Conservation (phyloP, 208 protist genomes). For the Acanthamoeba lenticulata region DNA sequence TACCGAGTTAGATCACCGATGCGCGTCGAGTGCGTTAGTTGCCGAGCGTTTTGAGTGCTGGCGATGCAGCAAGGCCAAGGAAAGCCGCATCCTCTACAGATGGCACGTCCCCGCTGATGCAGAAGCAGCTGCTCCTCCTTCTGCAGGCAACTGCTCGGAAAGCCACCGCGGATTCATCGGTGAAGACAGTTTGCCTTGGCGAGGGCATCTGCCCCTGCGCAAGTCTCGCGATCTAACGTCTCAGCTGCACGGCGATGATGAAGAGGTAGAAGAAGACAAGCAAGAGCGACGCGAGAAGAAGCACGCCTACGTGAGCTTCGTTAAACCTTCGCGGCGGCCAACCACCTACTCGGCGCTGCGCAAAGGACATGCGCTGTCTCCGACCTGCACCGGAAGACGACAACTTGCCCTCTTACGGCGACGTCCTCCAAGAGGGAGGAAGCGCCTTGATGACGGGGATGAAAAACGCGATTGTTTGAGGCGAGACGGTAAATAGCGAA, state of each 20-base stretch:
- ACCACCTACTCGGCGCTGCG: too few relatives aligned
- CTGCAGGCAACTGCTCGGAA: background rate
- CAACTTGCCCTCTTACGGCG: too few relatives aligned
- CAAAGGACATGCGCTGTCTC: too few relatives aligned
- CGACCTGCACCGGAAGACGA: too few relatives aligned
- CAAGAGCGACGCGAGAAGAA: slow-evolving; percentile 20
- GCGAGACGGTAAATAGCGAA: too few relatives aligned
- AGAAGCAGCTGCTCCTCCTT: background rate
- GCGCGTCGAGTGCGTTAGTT: background rate
- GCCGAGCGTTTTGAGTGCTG: slow-evolving; percentile 9
- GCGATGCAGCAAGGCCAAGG: slow-evolving; percentile 20
- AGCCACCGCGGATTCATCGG: background rate
- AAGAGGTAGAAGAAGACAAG: background rate
- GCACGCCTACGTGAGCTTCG: slow-evolving; percentile 30
- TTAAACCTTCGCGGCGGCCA: too few relatives aligned
- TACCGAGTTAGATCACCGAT: background rate
- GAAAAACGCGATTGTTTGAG: too few relatives aligned
- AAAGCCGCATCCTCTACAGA: background rate
- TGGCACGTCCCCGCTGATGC: background rate
- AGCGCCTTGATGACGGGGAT: too few relatives aligned
- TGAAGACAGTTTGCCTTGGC: background rate
- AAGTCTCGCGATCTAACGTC: background rate
- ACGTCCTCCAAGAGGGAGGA: too few relatives aligned
- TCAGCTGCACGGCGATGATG: background rate
- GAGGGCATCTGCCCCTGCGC: slow-evolving; percentile 14